Evolutionary conservation across 108 stramenopile species (phyloP), one percentile per base, ranked within the genome.

Genomic region (Nitzschia sp.): DNA sequence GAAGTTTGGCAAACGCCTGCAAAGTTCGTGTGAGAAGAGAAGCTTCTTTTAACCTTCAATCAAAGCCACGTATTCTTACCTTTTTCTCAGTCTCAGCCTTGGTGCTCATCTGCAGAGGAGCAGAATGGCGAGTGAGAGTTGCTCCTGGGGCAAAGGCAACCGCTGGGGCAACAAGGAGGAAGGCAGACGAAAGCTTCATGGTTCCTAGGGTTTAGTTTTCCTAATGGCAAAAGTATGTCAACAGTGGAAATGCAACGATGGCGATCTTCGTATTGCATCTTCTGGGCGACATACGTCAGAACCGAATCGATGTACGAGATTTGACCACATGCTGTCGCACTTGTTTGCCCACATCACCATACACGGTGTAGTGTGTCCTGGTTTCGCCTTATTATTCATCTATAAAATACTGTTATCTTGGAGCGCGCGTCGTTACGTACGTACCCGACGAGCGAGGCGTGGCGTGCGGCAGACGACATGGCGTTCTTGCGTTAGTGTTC

Each of bases 1-100:
- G 93, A 48, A 95, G 84, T 83, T 92, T 92, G 49, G 93, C 82
- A 84, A 89, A 95, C 3, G 87, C 83, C 86, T 90, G 70, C 36
- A 25, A 49, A 9, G 18, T 6, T 42, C 5, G n/a, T 8, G 56
- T 33, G 38, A 61, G 19, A 60, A 27, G 24, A 59, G 19, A 17
- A 24, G 11, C 30, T 42, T 42, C 38, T 42, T 42, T n/a, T 31
- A 25, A 28, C 0, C 26, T 23, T 34, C 29, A 56, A 18, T 56
- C 6, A 29, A 19, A 30, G 5, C n/a, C n/a, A 42, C 4, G 21
- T 51, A 19, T 19, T 51, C 55, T 45, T 47, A 82, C 76, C 81
- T 82, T 81, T 42, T 51, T 64, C 57, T 84, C 85, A 45, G 78
- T 70, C 46, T 76, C 66, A 49, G 79, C 76, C 59, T 87, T 83